A percentile compares a stretch with the other conserved stretches of the same genome.
These are phyloP conservation scores for Nepenthes mirabilis DNA, from an alignment of 148 eudicot genomes.

Conservation along the genomic window DNA sequence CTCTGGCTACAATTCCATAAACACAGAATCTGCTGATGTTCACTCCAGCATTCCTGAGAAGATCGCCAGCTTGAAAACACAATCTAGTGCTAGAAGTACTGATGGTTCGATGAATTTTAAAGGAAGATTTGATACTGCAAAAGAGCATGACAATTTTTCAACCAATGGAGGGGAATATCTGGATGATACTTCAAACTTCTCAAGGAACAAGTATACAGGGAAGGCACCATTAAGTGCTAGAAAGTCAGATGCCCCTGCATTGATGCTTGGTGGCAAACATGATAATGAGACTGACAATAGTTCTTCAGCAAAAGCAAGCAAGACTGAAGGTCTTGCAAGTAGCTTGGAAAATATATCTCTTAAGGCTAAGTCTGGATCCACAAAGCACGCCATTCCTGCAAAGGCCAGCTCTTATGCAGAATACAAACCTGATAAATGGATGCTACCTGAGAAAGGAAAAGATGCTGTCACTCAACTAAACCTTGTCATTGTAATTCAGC, in stretches of 20 bases:
- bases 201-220: constrained; percentile 16
- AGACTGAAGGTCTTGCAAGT: constrained; percentile 19
- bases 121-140: constrained; percentile 8
- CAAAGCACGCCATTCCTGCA: constrained; percentile 23
- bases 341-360: constrained; percentile 27
- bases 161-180: constrained; percentile 6
- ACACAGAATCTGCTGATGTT: constrained; percentile 12
- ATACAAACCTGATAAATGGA: constrained; percentile 83
- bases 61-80: constrained; percentile 10
- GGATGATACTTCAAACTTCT: constrained; percentile 11
- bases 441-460: constrained; percentile 44
- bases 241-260: constrained; percentile 21
- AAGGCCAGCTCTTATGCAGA: constrained; percentile 24
- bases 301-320: constrained; percentile 19
- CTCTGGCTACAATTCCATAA: background rate
- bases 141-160: constrained; percentile 8
- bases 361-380: constrained; percentile 31
- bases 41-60: constrained; percentile 17
- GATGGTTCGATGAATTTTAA: constrained; percentile 5
- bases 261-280: constrained; percentile 12
- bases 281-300: constrained; percentile 16
- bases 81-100: constrained; percentile 8
- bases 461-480: constrained; percentile 55
- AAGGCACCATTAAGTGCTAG: constrained; percentile 25
- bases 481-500: constrained; percentile 81